Evolutionary conservation across 306 rosid genomes (phyloP).

Genomic region (Lotus japonicus): DNA sequence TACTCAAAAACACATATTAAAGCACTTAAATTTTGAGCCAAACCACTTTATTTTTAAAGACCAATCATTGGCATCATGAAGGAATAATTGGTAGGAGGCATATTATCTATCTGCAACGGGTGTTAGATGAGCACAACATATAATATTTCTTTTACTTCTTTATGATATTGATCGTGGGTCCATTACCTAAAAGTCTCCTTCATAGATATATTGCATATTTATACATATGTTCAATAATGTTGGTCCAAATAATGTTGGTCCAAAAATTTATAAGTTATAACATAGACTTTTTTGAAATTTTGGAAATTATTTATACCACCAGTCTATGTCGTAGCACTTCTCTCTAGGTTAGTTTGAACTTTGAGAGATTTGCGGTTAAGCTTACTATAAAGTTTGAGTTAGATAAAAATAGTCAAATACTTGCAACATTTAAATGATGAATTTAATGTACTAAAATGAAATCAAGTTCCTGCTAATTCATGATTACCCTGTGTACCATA

Average conservation of each 20-base stretch:
- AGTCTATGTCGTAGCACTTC: not conserved
- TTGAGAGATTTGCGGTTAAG: constrained; percentile 12
- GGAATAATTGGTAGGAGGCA: constrained; percentile 72
- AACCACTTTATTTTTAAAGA: constrained; percentile 24
- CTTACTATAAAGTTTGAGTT: constrained; percentile 4
- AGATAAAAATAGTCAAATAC: constrained; percentile 14
- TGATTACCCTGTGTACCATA: constrained; percentile 6
- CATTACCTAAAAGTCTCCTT: constrained; percentile 33
- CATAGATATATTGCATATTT: constrained; percentile 6
- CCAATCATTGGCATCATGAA: constrained; percentile 54
- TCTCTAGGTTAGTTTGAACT: constrained; percentile 15
- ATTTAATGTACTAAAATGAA: constrained; percentile 13
- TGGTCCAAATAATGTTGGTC: constrained; percentile 37
- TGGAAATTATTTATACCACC: constrained; percentile 3
- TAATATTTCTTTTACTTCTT: constrained; percentile 28
- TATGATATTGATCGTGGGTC: constrained; percentile 37
- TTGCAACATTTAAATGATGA: constrained; percentile 19
- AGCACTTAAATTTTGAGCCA: constrained; percentile 28
- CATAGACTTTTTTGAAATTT: constrained; percentile 6
- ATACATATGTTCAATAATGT: constrained; percentile 45
- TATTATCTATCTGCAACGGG: constrained; percentile 43
- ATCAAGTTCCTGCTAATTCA: not conserved
- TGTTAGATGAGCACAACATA: constrained; percentile 41
- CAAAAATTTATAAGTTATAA: not conserved
- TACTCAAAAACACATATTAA: constrained; percentile 25